Conservation (phyloP, 768 basidiomycete species). For the Asterophora lycoperdoides region DNA sequence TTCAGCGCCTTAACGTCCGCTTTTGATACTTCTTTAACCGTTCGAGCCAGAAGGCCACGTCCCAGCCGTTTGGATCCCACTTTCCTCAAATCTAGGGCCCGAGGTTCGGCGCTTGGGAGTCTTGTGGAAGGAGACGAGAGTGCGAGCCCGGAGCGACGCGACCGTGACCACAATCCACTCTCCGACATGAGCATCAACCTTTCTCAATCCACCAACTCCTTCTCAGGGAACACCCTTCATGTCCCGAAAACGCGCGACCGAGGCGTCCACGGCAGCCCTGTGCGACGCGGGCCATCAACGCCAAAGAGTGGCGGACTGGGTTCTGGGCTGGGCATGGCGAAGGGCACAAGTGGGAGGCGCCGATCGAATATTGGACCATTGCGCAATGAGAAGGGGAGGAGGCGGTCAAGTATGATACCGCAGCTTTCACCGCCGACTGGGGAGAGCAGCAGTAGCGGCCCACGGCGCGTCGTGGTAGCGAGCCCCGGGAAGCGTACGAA, state of each 20-base stretch:
- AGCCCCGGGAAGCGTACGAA: constrained; percentile 62
- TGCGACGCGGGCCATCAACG: constrained; percentile 48
- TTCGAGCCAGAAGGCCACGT: constrained; percentile 43
- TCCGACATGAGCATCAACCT: constrained; percentile 67
- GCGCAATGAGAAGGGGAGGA: constrained; percentile 65
- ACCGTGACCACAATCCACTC: constrained; percentile 39
- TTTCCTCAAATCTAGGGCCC: constrained; percentile 58
- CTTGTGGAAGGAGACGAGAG: constrained; percentile 72
- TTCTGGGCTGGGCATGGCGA: constrained; percentile 17
- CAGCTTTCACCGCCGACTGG: constrained; percentile 47
- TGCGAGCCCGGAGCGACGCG: constrained; percentile 29
- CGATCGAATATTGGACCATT: constrained; percentile 76
- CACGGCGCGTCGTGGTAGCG: constrained; percentile 35
- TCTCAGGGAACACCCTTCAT: constrained; percentile 23
- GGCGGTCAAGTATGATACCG: constrained; percentile 82
- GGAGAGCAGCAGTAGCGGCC: constrained; percentile 28
- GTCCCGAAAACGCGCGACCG: constrained; percentile 39
- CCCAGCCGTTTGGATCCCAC: constrained; percentile 65
- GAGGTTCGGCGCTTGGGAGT: constrained; percentile 49
- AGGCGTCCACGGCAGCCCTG: constrained; percentile 36
- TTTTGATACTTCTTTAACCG: constrained; percentile 20
- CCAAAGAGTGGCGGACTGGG: constrained; percentile 26
- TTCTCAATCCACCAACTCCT: constrained; percentile 22
- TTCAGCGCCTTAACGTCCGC: constrained; percentile 38
- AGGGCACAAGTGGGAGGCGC: constrained; percentile 42